These are phyloP conservation scores for Colletotrichum sp. DNA, from an alignment of 2,329 filamentous ascomycete genomes.

Conservation along the genomic window DNA sequence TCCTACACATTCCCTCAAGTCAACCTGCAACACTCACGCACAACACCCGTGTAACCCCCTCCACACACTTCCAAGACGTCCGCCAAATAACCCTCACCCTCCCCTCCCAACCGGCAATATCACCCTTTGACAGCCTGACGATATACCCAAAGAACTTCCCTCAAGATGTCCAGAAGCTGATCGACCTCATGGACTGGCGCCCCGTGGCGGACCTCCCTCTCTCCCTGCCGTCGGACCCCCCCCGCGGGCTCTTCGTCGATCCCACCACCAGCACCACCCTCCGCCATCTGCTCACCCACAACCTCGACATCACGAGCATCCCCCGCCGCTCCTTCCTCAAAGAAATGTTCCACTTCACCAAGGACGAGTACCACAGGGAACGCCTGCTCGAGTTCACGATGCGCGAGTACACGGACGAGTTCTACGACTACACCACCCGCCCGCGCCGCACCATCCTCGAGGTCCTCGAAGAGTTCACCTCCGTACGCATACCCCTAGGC, in stretches of 20 bases:
- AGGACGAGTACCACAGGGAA: conserved; percentile 75
- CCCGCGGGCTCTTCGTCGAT: conserved; percentile 40
- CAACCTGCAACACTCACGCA: conserved; percentile 61
- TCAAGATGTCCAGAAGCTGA: conserved; percentile 77
- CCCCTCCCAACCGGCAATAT: conserved; percentile 31
- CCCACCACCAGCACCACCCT: conserved; percentile 59
- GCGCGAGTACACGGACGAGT: conserved; percentile 82
- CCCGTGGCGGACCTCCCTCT: conserved; percentile 73
- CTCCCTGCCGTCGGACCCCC: conserved; percentile 7
- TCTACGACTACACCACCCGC: conserved; percentile 94
- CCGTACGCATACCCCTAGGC: conserved; percentile 79
- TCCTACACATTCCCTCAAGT: conserved; percentile 63
- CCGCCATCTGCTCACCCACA: conserved; percentile 77
- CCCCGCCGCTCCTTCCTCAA: conserved; percentile 88
- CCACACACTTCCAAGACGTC: conserved; percentile 91
- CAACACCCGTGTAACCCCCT: conserved; percentile 79
- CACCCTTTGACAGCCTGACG: conserved; percentile 81
- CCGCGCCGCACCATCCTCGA: conserved; percentile 91
- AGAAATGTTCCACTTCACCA: conserved; percentile 76
- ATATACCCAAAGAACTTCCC: conserved; percentile 90
- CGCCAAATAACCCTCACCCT: conserved; percentile 58
- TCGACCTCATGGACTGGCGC: conserved; percentile 81
- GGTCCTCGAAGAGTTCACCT: conserved; percentile 87
- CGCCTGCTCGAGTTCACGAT: conserved; percentile 84
- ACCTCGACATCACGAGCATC: conserved; percentile 88